These are phyloP conservation scores for Pseudogymnoascus sp. DNA, from an alignment of 2,329 filamentous ascomycete genomes.

Conservation along the genomic window DNA sequence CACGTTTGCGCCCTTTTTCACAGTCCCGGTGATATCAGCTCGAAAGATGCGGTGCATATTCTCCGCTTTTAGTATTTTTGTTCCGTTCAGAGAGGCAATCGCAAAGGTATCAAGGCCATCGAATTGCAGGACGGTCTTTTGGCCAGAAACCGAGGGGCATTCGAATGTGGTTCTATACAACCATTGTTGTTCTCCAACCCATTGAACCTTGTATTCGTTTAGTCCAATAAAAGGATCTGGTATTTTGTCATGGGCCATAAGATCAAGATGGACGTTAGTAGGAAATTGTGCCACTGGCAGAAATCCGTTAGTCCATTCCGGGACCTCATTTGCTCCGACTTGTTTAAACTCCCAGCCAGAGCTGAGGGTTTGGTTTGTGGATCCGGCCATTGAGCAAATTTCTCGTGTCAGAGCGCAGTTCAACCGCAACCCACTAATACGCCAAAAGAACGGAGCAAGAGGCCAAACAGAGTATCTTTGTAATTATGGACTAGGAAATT, in stretches of 20 bases:
- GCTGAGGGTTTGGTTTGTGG: neutral
- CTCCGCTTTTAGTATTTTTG: slow-evolving; percentile 45
- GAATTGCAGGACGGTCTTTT: slow-evolving; percentile 46
- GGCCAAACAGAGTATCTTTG: neutral
- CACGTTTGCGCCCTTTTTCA: slow-evolving; percentile 32
- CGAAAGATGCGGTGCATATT: slow-evolving; percentile 60
- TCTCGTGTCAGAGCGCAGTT: neutral
- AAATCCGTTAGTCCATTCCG: neutral
- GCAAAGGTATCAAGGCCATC: slow-evolving; percentile 60
- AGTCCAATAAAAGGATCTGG: slow-evolving; percentile 43
- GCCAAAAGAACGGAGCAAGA: neutral
- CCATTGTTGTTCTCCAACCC: slow-evolving; percentile 42
- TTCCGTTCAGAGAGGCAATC: slow-evolving; percentile 48
- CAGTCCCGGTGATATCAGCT: slow-evolving; percentile 39
- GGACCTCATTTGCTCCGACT: neutral
- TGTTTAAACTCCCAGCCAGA: slow-evolving; percentile 11
- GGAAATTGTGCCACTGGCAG: slow-evolving; percentile 9
- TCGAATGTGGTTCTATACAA: slow-evolving; percentile 28
- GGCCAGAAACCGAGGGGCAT: slow-evolving; percentile 15
- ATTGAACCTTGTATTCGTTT: slow-evolving; percentile 42
- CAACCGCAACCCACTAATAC: neutral
- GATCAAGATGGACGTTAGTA: slow-evolving; percentile 10
- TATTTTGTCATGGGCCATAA: slow-evolving; percentile 24
- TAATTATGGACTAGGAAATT: neutral
- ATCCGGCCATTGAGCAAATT: neutral